Conservation (phyloP, 805 yeast species). For the Saccharomycopsis sp. region DNA sequence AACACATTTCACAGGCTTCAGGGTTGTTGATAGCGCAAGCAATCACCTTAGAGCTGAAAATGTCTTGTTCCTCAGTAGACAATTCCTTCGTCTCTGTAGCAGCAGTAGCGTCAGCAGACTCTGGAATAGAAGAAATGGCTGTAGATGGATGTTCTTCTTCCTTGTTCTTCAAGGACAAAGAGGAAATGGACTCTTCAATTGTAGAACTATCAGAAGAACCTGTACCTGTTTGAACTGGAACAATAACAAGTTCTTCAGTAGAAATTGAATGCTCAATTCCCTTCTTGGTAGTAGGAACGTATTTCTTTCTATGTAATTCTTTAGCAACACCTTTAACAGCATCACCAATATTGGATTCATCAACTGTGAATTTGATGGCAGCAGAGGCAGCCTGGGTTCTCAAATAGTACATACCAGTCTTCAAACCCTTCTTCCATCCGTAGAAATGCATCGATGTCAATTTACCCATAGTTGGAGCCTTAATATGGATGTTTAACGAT, state of each 20-base stretch:
- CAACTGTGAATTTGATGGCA: slow-evolving; percentile 88
- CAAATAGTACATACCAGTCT: slow-evolving; percentile 97
- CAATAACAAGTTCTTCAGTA: slow-evolving; percentile 28
- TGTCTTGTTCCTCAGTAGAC: slow-evolving; percentile 57
- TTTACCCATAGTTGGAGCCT: slow-evolving; percentile 92
- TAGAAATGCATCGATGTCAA: slow-evolving; percentile 97
- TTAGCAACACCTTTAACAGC: slow-evolving; percentile 18
- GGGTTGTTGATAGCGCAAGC: slow-evolving; percentile 97
- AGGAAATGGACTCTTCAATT: neutral
- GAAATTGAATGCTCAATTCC: neutral
- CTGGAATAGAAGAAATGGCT: slow-evolving; percentile 9
- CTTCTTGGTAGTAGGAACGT: slow-evolving; percentile 25
- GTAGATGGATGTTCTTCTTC: neutral
- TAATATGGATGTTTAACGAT: slow-evolving; percentile 81
- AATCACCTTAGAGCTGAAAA: slow-evolving; percentile 85
- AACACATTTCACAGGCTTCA: slow-evolving; percentile 98
- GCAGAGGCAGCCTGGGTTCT: slow-evolving; percentile 97
- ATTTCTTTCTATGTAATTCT: slow-evolving; percentile 30
- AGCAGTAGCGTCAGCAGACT: slow-evolving; percentile 5
- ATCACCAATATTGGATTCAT: slow-evolving; percentile 30
- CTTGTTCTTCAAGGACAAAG: neutral
- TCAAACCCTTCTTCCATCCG: slow-evolving; percentile 97
- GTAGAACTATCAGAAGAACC: neutral
- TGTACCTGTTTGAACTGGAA: slow-evolving; percentile 37
- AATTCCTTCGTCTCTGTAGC: slow-evolving; percentile 12